Evolutionary conservation across 306 rosid species (phyloP).

Genomic region (Hippophae gyantsensis): DNA sequence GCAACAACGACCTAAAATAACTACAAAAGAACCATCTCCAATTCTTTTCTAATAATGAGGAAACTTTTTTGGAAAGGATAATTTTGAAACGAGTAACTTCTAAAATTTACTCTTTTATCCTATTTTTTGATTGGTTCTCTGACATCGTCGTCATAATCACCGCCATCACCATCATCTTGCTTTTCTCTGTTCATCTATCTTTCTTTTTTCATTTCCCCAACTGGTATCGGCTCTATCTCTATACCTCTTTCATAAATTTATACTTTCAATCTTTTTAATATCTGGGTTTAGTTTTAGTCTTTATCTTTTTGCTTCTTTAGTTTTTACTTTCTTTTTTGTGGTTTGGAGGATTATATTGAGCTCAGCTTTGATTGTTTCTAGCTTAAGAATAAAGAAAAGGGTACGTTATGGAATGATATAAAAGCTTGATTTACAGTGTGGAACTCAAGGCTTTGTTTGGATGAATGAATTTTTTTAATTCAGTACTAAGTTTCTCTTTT

Average conservation of each 20-base stretch:
- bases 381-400: not conserved
- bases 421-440: not conserved
- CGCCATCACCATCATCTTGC: not conserved
- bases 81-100: conserved; percentile 7
- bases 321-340: not conserved
- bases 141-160: not conserved
- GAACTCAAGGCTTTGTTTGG: not conserved
- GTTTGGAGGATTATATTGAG: conserved; percentile 2
- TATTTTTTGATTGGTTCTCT: not conserved
- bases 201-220: not conserved
- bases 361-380: conserved; percentile 14
- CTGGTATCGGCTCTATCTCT: conserved; percentile 21
- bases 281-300: not conserved
- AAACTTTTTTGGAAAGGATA: not conserved
- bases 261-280: not conserved
- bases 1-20: conserved; percentile 59
- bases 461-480: not conserved
- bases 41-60: conserved; percentile 7
- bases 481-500: not conserved
- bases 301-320: not conserved
- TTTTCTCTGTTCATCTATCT: not conserved
- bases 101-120: conserved; percentile 1
- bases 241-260: conserved; percentile 1
- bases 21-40: conserved; percentile 28
- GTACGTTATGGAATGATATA: not conserved